These are phyloP conservation scores for Rubus parviflorus DNA, from an alignment of 306 rosid species.

Conservation along the genomic window DNA sequence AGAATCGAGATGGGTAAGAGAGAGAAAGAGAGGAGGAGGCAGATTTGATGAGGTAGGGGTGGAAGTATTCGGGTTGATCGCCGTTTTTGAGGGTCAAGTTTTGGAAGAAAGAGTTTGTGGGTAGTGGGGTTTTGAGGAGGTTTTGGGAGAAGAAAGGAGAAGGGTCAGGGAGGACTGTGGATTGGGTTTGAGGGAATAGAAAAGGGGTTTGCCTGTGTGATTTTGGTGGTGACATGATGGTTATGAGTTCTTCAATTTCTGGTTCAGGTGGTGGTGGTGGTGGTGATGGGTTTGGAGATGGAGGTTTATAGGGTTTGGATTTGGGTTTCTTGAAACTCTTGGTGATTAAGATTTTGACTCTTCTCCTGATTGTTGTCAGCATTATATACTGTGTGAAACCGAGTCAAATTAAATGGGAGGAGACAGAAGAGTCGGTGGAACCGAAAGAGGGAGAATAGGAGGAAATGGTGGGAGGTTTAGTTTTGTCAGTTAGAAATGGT, in stretches of 20 bases:
- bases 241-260: neutral
- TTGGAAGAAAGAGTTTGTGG: conserved; percentile 93
- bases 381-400: conserved; percentile 4
- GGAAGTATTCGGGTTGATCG: conserved; percentile 79
- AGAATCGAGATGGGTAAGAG: conserved; percentile 61
- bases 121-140: conserved; percentile 66
- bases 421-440: conserved; percentile 4
- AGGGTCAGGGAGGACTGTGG: conserved; percentile 90
- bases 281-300: conserved; percentile 14
- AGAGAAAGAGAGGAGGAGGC: conserved; percentile 56
- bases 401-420: neutral
- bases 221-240: conserved; percentile 17
- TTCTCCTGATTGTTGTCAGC: conserved; percentile 41
- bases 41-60: conserved; percentile 77
- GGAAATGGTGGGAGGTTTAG: conserved; percentile 1
- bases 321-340: conserved; percentile 28
- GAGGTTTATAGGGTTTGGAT: conserved; percentile 12
- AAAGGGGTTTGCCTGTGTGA: conserved; percentile 32
- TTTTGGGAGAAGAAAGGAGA: conserved; percentile 60
- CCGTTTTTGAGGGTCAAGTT: conserved; percentile 74
- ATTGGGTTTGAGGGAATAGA: conserved; percentile 58
- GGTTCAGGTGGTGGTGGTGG: conserved; percentile 8
- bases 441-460: conserved; percentile 1
- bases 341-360: conserved; percentile 33
- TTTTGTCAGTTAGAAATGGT: neutral